Base-by-base conservation (phyloP, 345 rosid species). In the Acer negundo region DNA sequence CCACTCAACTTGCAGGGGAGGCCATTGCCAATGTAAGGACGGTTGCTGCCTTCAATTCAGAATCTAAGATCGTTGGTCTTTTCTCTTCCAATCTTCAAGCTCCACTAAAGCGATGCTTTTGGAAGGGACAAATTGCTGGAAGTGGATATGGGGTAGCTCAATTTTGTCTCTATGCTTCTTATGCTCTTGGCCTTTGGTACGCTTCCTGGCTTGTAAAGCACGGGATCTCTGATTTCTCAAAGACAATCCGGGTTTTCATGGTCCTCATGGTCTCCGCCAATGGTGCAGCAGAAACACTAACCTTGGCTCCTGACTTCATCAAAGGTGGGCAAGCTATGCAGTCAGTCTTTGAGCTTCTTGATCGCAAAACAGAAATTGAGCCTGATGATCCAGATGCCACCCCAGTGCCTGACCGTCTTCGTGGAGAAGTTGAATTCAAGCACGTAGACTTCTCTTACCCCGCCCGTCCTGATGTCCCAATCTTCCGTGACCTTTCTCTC, bases 131-230 rank as follows among this genome's bases (percentile, higher is more conserved):
- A 84, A 92, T 96, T 40, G 98, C 98, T 16, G 99, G 99, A 78
- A 92, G 94, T 71, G 99, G 99, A 40, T 96, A 82, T 24, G 99
- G 99, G 19, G 88, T 96, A 23, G 99, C 99, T 78, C 99, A 96
- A 80, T 96, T 96, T 77, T 78, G 87, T 70, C 97, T 96, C 38
- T 96, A 96, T 67, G 98, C 97, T 72, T 94, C 99, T 38, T 96
- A 96, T 74, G 97, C 99, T 78, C 97, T 96, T 7, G 98, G 99
- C n/a, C 90, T 96, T 69, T 96, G 99, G 99, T 96, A 96, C 71
- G 98, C 98, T 26, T 94, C 99, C 11, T 96, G 98, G 99, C 99
- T 96, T 46, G 99, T 96, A 86, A 96, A 94, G 89, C 98, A 96
- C 58, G 99, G 93, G 38, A 92, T 94, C 84, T 96, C 99, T 2